A percentile compares a stretch with the other conserved stretches of the same genome.
phyloP scores from a whole-genome alignment of 2,329 filamentous ascomycete genomes.

The Colletotrichum abscissum region DNA sequence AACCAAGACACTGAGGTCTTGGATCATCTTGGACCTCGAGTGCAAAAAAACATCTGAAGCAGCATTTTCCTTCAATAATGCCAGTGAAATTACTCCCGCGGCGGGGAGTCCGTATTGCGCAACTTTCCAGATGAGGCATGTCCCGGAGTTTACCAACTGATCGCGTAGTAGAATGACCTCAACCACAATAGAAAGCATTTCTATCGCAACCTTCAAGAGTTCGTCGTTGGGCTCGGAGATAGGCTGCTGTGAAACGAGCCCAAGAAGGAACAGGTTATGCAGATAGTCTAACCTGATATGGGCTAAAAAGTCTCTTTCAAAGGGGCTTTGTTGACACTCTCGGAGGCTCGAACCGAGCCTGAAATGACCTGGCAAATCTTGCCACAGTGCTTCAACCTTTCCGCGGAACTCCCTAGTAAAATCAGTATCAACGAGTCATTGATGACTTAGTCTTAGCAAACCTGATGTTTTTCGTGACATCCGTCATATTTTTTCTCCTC shows the following conservation, averaged over 20 bases:
- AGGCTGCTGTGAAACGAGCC: background rate
- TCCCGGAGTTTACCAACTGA: background rate
- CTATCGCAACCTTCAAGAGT: background rate
- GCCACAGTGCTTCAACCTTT: background rate
- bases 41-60: background rate
- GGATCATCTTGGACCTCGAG: constrained; percentile 6
- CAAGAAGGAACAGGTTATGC: background rate
- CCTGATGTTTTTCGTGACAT: background rate
- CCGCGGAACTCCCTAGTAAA: background rate
- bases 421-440: background rate
- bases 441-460: background rate
- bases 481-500: background rate
- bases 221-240: background rate
- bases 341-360: background rate
- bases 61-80: background rate
- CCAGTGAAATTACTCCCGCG: background rate
- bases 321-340: background rate
- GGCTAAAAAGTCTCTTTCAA: background rate
- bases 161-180: background rate
- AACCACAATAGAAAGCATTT: background rate
- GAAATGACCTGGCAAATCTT: background rate
- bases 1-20: constrained; percentile 34
- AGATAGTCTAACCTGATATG: background rate
- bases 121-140: background rate
- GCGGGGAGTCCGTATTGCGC: background rate